Conservation (phyloP, 106 monocot species). For the Xerophyta viscosa region DNA sequence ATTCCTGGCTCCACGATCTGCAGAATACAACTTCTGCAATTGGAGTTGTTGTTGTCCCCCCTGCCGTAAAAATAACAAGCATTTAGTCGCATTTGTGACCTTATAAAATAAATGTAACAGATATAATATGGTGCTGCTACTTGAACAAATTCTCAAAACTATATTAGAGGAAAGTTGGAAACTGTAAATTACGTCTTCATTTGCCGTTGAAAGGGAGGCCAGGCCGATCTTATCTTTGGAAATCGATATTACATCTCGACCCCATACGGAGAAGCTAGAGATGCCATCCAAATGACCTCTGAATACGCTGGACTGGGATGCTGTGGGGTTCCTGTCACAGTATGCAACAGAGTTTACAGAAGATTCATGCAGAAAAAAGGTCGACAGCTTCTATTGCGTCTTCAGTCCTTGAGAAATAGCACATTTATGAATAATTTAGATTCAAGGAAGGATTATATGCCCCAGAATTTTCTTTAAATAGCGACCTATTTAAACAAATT, state of each 20-base stretch:
- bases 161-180: background rate
- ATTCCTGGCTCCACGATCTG: slow-evolving; percentile 50
- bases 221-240: slow-evolving; percentile 85
- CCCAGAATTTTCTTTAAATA: no score
- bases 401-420: no score
- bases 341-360: no score
- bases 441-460: no score
- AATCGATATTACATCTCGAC: slow-evolving; percentile 80
- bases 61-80: no score
- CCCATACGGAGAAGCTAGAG: slow-evolving; percentile 78
- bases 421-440: no score
- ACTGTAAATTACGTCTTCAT: slow-evolving; percentile 23
- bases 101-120: no score
- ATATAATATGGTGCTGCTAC: no score
- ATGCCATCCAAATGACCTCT: slow-evolving; percentile 85
- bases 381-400: no score
- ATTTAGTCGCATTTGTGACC: no score
- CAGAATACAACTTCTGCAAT: slow-evolving; percentile 59
- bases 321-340: slow-evolving; percentile 55
- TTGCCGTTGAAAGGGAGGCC: slow-evolving; percentile 53
- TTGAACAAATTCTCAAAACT: background rate
- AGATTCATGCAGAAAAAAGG: no score
- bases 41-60: slow-evolving; percentile 38
- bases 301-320: slow-evolving; percentile 55
- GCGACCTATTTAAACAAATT: no score